Evolutionary conservation across 78 protist genomes (phyloP).

Genomic region (Isochrysis galbana): DNA sequence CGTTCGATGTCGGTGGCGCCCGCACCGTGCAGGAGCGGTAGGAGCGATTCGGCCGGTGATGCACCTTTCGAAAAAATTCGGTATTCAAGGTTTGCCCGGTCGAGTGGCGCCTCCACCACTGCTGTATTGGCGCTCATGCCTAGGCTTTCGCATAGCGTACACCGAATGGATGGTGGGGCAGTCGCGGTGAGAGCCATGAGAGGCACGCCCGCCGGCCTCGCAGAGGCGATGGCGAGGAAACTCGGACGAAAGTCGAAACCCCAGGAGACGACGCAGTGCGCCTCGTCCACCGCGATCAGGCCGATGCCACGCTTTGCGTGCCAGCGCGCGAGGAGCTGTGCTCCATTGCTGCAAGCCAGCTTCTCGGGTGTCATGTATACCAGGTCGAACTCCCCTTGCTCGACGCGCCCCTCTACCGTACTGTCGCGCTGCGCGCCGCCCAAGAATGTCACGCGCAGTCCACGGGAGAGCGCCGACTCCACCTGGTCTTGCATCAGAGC

Average conservation of each 20-base stretch:
- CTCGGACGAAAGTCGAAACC: slow-evolving; percentile 56
- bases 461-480: not conserved
- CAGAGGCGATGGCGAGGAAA: not conserved
- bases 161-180: slow-evolving; percentile 35
- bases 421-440: not conserved
- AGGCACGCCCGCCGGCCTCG: slow-evolving; percentile 26
- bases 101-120: slow-evolving; percentile 4
- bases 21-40: not conserved
- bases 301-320: not conserved
- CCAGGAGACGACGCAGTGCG: slow-evolving; percentile 52
- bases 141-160: not conserved
- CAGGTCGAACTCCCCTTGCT: not conserved
- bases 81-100: slow-evolving; percentile 38
- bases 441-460: not conserved
- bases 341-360: not conserved
- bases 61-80: not conserved
- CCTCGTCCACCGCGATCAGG: slow-evolving; percentile 34
- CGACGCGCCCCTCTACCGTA: not conserved
- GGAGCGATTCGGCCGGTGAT: not conserved
- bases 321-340: not conserved
- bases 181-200: slow-evolving; percentile 67
- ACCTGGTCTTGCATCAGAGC: not conserved
- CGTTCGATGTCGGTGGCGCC: no score
- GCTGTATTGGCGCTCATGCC: not conserved
- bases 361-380: slow-evolving; percentile 45